Conservation (phyloP, 176 grass and related monocot genomes). For the Phoenix roebelenii region DNA sequence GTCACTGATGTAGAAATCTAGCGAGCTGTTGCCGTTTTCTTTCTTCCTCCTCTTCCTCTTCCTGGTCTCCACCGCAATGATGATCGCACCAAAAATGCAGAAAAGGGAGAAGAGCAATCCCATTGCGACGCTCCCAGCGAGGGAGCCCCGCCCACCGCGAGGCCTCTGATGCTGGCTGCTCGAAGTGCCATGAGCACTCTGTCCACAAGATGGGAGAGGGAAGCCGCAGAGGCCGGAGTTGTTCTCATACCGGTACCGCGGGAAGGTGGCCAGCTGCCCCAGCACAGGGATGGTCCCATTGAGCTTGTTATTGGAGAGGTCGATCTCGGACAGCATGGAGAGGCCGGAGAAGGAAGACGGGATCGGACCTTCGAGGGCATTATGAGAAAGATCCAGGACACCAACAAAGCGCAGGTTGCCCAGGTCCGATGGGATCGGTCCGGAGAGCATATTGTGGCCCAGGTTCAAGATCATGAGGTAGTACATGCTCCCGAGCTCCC, state of each 20-base stretch:
- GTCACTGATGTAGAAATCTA: constrained; percentile 65
- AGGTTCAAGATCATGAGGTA: constrained; percentile 97
- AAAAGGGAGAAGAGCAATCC: constrained; percentile 65
- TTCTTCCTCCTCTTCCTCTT: constrained; percentile 43
- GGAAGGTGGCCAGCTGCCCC: constrained; percentile 76
- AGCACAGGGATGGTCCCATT: constrained; percentile 83
- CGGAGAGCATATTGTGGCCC: constrained; percentile 68
- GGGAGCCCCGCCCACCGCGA: constrained; percentile 42
- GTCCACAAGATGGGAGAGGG: constrained; percentile 34
- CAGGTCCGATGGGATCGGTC: constrained; percentile 48
- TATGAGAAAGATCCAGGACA: constrained; percentile 80
- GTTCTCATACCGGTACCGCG: constrained; percentile 51
- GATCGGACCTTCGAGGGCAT: constrained; percentile 65
- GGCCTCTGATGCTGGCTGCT: constrained; percentile 16
- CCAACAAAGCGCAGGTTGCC: constrained; percentile 45
- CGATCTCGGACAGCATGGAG: constrained; percentile 63
- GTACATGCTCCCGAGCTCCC: constrained; percentile 71
- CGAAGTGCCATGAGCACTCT: not conserved
- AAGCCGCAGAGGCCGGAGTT: constrained; percentile 79
- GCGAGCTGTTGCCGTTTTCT: constrained; percentile 37
- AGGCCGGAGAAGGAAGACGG: constrained; percentile 60
- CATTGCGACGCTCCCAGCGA: constrained; percentile 65
- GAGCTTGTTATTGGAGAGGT: constrained; percentile 74
- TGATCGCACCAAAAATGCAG: constrained; percentile 65
- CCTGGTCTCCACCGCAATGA: constrained; percentile 57